Base-by-base conservation (phyloP, 495 filamentous ascomycete genomes). In the Penicillium angulare region DNA sequence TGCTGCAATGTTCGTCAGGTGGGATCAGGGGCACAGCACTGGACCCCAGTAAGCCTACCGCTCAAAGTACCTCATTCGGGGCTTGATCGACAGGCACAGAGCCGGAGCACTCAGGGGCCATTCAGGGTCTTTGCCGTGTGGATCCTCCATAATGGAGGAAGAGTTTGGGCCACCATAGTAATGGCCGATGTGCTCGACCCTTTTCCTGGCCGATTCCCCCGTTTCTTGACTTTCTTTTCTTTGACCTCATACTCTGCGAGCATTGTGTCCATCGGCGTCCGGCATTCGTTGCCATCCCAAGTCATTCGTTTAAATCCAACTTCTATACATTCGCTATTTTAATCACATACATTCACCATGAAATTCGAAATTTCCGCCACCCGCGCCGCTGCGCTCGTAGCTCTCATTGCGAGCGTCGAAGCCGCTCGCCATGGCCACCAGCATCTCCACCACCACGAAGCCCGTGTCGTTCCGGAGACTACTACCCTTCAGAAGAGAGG, bases 331-430 rank as follows among this genome's bases (percentile, higher is more conserved):
- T 55, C 60, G 39, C 43, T 63, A 46, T 43, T 51, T 46, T 21
- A 31, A 43, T 50, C 44, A 10, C 12, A 9, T 20, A 10, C 13
- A 15, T 20, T 50, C 57, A 65, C 42, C 47, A 76, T 76, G 72
- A 73, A 69, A 63, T 57, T 69, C 50, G 43, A 63, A 43, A 55
- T 61, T 38, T 52, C 59, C 44, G 41, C 54, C 18, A 53, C 52
- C 32, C 49, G 61, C 29, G 60, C 68, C 9, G 57, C 59, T 31
- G 63, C 63, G 29, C 64, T 91, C 78, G 3, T 90, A 85, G 70
- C 68, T 82, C 48, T 85, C 80, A 33, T 82, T 77, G 52, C 83
- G 76, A 61, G 71, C 67, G 57, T 57, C n/a, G 67, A 74, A 39
- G 73, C 72, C 15, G 57, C 68, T 2, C 56, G 59, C 38, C 73